Percentiles rank a stretch among this genome's conserved stretches.
Conservation (phyloP, 352 stramenopile genomes). For the Phytophthora citrophthora region DNA sequence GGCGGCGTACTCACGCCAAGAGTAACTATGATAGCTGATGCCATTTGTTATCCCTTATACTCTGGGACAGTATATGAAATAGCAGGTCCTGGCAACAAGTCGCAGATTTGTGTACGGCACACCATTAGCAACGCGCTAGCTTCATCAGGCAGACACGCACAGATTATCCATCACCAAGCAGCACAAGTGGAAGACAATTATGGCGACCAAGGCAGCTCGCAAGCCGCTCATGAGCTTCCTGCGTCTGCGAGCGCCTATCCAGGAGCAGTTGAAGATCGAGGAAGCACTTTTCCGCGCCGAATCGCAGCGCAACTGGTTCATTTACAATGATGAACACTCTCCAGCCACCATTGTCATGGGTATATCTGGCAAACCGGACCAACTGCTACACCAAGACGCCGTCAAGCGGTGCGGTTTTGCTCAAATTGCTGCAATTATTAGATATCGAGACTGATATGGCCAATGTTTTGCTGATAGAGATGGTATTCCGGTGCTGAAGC, state of each 20-base stretch:
- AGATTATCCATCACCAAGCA: constrained; percentile 12
- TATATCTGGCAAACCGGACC: constrained; percentile 94
- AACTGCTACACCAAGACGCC: constrained; percentile 85
- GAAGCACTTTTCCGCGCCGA: constrained; percentile 94
- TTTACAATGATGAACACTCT: constrained; percentile 75
- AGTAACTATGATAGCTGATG: too few relatives aligned
- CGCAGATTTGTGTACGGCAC: too few relatives aligned
- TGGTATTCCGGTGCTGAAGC: constrained; percentile 89
- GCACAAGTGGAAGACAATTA: not conserved
- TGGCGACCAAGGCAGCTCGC: constrained; percentile 16
- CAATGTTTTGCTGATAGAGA: constrained; percentile 42
- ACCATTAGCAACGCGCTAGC: too few relatives aligned
- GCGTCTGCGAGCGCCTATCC: constrained; percentile 72
- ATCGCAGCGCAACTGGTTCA: constrained; percentile 80
- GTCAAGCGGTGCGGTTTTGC: constrained; percentile 70
- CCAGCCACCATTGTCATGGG: constrained; percentile 93
- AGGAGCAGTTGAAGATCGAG: constrained; percentile 91
- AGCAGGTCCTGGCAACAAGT: too few relatives aligned
- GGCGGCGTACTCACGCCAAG: too few relatives aligned
- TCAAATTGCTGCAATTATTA: constrained; percentile 5
- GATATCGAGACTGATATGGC: not conserved
- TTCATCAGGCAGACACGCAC: not conserved
- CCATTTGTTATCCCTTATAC: too few relatives aligned
- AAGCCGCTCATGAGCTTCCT: constrained; percentile 77
- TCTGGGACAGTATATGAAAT: too few relatives aligned